phyloP scores from a whole-genome alignment of 176 grass and related monocot genomes.

The Eleusine indica region DNA sequence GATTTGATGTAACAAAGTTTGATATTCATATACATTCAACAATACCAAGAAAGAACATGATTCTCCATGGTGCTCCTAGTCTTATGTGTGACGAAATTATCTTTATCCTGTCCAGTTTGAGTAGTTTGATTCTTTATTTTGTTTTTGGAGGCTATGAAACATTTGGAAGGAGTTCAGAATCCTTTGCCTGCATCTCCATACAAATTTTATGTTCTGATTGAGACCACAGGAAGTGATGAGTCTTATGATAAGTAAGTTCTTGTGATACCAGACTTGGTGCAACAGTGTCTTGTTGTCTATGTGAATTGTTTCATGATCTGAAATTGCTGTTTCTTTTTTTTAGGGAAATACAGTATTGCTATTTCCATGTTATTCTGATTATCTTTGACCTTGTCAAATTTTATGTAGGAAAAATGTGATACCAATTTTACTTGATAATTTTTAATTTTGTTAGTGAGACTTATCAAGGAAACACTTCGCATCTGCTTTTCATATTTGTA shows the following conservation, averaged over 20 bases:
- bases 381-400: neutral
- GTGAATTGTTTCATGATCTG: neutral
- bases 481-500: neutral
- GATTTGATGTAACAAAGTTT: neutral
- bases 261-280: neutral
- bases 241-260: constrained; percentile 83
- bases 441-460: neutral
- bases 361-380: neutral
- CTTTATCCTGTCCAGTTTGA: constrained; percentile 31
- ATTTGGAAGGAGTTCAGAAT: constrained; percentile 91
- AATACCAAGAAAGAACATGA: constrained; percentile 19
- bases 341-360: neutral
- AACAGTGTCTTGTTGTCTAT: neutral
- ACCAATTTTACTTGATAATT: neutral
- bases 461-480: neutral
- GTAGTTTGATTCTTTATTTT: constrained; percentile 43
- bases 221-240: constrained; percentile 95
- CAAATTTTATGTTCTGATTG: constrained; percentile 92
- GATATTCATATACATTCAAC: neutral
- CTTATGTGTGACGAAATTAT: constrained; percentile 21
- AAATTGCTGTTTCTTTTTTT: neutral
- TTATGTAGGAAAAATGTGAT: constrained; percentile 8
- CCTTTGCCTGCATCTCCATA: constrained; percentile 63
- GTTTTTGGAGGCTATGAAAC: constrained; percentile 67
- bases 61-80: constrained; percentile 9